Base-by-base conservation (phyloP, 805 yeast genomes). In the Saccharomycopsis selenospora region DNA sequence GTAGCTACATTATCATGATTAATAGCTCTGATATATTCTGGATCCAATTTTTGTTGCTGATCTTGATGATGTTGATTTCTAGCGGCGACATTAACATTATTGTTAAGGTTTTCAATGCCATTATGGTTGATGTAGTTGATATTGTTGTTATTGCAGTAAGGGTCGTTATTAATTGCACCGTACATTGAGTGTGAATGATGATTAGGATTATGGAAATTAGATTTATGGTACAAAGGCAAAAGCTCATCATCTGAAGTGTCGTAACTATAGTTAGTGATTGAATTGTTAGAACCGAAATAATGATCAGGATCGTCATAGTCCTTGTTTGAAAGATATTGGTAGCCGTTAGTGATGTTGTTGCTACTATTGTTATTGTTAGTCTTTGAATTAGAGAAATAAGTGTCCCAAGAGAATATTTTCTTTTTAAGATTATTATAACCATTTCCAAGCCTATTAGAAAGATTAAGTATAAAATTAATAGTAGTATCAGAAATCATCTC, bases 1-100 rank as follows among this genome's bases (percentile, higher is more conserved):
- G 53, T 40, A 23, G 53, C 50, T 1, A 52, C 38, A 11, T 46
- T 42, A 41, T 52, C 55, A 36, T 52, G 53, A 22, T 46, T 49
- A 20, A 49, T 40, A 4, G 28, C n/a, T 27, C 50, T 43, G 28
- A 38, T 41, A 6, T 29, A 17, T 33, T 49, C 53, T 3, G 48
- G 50, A 25, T 49, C 51, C 3, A 43, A n/a, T 18, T 20, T 26
- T 13, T 22, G 24, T 17, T 36, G 25, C 11, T 33, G 18, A 8
- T 26, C 18, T 6, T 18, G 4, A 13, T 27, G 27, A 24, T 38
- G 38, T 24, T 27, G 22, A 8, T 41, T 27, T 14, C 29, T 36
- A 2, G 29, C 24, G 14, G 36, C 40, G 20, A 20, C 25, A 38
- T 27, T 38, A 46, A 17, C 13, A 4, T 13, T 14, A 8, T 26